phyloP scores from a whole-genome alignment of 1,284 basidiomycete species.

The Microbotryum lychnidis-dioicae region DNA sequence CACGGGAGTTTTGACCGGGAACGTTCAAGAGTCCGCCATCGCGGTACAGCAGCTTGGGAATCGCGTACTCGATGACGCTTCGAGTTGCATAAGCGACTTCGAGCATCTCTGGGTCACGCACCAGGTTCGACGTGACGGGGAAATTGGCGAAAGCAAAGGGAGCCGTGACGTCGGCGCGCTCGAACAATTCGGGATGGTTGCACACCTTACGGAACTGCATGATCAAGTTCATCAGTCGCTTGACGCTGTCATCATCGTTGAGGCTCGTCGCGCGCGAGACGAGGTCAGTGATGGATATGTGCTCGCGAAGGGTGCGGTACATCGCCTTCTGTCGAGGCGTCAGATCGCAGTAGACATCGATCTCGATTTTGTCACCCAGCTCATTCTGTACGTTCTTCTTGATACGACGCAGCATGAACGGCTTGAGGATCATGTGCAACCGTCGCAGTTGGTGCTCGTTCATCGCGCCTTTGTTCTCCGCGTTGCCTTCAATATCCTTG shows the following conservation, averaged over 20 bases:
- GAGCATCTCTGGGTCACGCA: conserved; percentile 77
- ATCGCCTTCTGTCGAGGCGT: conserved; percentile 88
- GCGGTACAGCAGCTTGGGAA: conserved; percentile 70
- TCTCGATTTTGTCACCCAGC: conserved; percentile 99
- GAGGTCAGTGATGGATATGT: conserved; percentile 90
- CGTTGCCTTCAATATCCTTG: conserved; percentile 90
- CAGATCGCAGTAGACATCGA: conserved; percentile 89
- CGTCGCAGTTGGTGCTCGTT: conserved; percentile 94
- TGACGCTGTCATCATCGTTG: conserved; percentile 72
- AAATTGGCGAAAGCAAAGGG: conserved; percentile 84
- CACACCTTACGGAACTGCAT: conserved; percentile 99
- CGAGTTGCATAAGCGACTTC: conserved; percentile 70
- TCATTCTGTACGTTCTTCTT: conserved; percentile 99
- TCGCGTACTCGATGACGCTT: conserved; percentile 70
- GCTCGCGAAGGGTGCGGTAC: conserved; percentile 81
- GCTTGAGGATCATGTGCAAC: conserved; percentile 97
- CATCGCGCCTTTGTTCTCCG: conserved; percentile 73
- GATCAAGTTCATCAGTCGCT: conserved; percentile 96
- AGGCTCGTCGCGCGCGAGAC: conserved; percentile 85
- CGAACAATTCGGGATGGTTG: conserved; percentile 97
- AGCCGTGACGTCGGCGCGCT: conserved; percentile 89
- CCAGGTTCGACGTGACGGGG: conserved; percentile 65
- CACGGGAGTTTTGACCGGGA: conserved; percentile 53
- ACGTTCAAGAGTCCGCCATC: conserved; percentile 68
- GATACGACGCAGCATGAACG: conserved; percentile 96